phyloP scores from a whole-genome alignment of 176 grass and related monocot species.

The Juncus effusus region DNA sequence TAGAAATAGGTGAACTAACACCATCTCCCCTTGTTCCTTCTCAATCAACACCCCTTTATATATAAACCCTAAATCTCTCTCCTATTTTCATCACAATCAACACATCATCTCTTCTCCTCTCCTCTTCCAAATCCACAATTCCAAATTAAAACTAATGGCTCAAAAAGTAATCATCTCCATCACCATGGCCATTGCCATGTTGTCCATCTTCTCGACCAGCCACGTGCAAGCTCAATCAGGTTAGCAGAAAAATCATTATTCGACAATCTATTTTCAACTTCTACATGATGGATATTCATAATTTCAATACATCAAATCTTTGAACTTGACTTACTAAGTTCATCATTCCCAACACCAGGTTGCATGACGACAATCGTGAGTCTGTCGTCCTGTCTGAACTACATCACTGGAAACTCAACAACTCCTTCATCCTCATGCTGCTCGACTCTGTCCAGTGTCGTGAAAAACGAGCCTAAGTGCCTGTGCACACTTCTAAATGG shows the following conservation, averaged over 20 bases:
- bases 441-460: constrained; percentile 33
- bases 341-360: not conserved
- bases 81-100: not conserved
- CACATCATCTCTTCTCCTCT: not conserved
- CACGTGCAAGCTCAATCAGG: constrained; percentile 34
- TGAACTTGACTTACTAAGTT: no score
- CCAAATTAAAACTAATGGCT: constrained; percentile 23
- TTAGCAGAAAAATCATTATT: not conserved
- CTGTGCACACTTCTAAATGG: constrained; percentile 46
- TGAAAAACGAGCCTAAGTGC: constrained; percentile 57
- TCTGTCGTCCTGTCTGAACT: constrained; percentile 51
- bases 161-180: not conserved
- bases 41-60: constrained; percentile 3
- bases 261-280: not conserved
- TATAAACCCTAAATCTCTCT: not conserved
- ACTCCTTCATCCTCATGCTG: constrained; percentile 66
- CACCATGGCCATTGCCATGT: constrained; percentile 23
- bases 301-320: no score
- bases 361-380: constrained; percentile 40
- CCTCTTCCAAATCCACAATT: not conserved
- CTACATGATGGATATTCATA: no score
- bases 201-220: not conserved
- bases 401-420: constrained; percentile 55
- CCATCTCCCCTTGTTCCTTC: not conserved
- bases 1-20: constrained; percentile 29